phyloP scores from a whole-genome alignment of 2,329 filamentous ascomycete species.

The Colletotrichum destructivum region DNA sequence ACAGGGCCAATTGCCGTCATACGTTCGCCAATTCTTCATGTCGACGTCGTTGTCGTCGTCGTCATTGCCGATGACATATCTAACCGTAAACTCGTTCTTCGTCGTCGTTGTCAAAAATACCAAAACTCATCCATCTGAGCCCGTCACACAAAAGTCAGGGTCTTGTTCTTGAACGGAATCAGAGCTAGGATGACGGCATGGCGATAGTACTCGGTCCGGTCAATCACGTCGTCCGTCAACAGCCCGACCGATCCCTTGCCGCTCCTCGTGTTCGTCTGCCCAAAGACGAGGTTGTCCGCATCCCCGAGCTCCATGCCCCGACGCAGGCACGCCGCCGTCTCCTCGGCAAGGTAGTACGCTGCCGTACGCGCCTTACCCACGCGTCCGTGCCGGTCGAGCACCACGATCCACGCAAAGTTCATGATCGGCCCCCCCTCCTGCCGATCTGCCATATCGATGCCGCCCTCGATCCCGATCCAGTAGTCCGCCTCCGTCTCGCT shows the following conservation, averaged over 20 bases:
- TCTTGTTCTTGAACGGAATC: constrained; percentile 57
- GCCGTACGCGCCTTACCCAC: constrained; percentile 56
- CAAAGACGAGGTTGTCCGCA: constrained; percentile 57
- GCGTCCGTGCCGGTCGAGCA: constrained; percentile 48
- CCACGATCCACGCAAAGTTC: constrained; percentile 59
- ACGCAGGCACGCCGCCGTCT: constrained; percentile 53
- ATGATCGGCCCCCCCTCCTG: constrained; percentile 46
- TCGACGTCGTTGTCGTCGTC: background rate
- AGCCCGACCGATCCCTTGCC: constrained; percentile 57
- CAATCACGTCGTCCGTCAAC: constrained; percentile 55
- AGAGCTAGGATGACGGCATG: constrained; percentile 58
- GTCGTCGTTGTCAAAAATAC: too few relatives aligned
- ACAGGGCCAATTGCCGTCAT: background rate
- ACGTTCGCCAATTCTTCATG: too few relatives aligned
- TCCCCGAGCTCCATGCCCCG: constrained; percentile 57
- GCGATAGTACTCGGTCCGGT: constrained; percentile 54
- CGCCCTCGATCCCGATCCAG: constrained; percentile 60
- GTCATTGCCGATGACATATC: background rate
- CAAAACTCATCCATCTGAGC: too few relatives aligned
- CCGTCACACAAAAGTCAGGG: constrained; percentile 49
- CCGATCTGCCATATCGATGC: constrained; percentile 50
- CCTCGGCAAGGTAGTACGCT: constrained; percentile 55
- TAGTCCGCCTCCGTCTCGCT: constrained; percentile 53
- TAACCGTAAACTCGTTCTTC: too few relatives aligned
- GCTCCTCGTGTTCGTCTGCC: constrained; percentile 55